These are phyloP conservation scores for Cupressus sempervirens DNA, from an alignment of 75 land plant genomes.

Conservation along the genomic window DNA sequence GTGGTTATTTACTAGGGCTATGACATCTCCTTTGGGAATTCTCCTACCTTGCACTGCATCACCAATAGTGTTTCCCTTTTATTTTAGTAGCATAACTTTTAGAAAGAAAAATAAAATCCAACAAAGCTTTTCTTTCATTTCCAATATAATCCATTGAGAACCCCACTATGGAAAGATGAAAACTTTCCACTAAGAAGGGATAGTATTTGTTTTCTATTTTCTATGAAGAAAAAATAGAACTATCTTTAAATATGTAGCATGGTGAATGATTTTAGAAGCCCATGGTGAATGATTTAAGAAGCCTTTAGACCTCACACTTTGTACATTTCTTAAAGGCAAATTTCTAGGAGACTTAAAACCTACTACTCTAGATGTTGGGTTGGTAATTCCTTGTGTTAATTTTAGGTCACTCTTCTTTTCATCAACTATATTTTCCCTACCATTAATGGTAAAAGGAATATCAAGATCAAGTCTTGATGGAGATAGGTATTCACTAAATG, in stretches of 20 bases:
- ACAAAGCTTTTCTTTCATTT: constrained; percentile 3
- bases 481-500: too few species aligned
- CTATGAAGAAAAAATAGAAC: constrained; percentile 19
- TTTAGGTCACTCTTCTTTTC: too few species aligned
- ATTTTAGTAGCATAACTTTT: neutral
- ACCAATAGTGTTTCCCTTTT: constrained; percentile 16
- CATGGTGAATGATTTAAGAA: too few species aligned
- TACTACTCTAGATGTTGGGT: constrained; percentile 63
- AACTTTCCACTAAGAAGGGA: constrained; percentile 44
- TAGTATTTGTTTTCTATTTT: constrained; percentile 33
- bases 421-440: too few species aligned
- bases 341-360: constrained; percentile 53
- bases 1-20: too few species aligned
- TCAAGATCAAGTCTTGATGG: too few species aligned
- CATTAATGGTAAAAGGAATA: too few species aligned
- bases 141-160: constrained; percentile 12
- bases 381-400: constrained; percentile 20
- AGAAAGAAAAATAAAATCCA: neutral
- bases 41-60: constrained; percentile 22
- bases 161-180: constrained; percentile 32
- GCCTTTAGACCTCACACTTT: neutral
- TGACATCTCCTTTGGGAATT: too few species aligned
- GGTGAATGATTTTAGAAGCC: neutral
- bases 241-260: neutral
- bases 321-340: constrained; percentile 1